Percentiles rank a stretch among this genome's conserved stretches.
These are phyloP conservation scores for Ogataea corticis DNA, from an alignment of 805 yeast species.

Conservation along the genomic window DNA sequence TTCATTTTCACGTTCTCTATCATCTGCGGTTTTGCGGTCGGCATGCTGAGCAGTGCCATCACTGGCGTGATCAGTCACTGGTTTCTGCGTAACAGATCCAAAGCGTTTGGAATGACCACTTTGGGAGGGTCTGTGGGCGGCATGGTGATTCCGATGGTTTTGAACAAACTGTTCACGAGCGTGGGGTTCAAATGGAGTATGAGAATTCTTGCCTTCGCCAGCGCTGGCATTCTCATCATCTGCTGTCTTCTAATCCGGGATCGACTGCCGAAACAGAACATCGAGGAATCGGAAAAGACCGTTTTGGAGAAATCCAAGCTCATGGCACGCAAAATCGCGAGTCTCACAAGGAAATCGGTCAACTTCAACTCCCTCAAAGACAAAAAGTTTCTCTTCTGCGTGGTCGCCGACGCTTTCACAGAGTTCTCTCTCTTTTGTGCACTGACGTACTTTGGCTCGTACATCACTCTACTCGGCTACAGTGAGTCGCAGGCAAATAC, in stretches of 20 bases:
- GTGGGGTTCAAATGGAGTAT: slow-evolving; percentile 59
- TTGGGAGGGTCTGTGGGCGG: slow-evolving; percentile 57
- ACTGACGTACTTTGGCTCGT: slow-evolving; percentile 51
- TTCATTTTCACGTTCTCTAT: slow-evolving; percentile 49
- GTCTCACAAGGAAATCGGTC: slow-evolving; percentile 26
- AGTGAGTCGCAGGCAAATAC: slow-evolving; percentile 38
- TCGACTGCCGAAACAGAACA: slow-evolving; percentile 22
- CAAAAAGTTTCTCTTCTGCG: slow-evolving; percentile 37
- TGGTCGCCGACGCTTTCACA: slow-evolving; percentile 38
- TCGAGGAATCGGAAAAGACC: slow-evolving; percentile 4
- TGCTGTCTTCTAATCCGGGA: slow-evolving; percentile 37
- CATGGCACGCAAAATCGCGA: neutral
- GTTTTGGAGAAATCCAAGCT: slow-evolving; percentile 2
- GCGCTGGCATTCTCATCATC: slow-evolving; percentile 27
- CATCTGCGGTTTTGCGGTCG: slow-evolving; percentile 42
- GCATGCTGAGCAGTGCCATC: slow-evolving; percentile 52
- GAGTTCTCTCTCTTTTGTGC: slow-evolving; percentile 51
- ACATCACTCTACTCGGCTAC: slow-evolving; percentile 47
- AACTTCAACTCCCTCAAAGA: slow-evolving; percentile 41
- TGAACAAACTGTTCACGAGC: slow-evolving; percentile 43
- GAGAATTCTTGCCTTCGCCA: slow-evolving; percentile 48
- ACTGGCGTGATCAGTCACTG: slow-evolving; percentile 60
- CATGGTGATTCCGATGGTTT: slow-evolving; percentile 48
- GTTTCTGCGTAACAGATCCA: slow-evolving; percentile 53
- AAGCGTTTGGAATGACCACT: slow-evolving; percentile 57